Base-by-base conservation (phyloP, 176 grass and related monocot species). In the Alopecurus myosuroides region DNA sequence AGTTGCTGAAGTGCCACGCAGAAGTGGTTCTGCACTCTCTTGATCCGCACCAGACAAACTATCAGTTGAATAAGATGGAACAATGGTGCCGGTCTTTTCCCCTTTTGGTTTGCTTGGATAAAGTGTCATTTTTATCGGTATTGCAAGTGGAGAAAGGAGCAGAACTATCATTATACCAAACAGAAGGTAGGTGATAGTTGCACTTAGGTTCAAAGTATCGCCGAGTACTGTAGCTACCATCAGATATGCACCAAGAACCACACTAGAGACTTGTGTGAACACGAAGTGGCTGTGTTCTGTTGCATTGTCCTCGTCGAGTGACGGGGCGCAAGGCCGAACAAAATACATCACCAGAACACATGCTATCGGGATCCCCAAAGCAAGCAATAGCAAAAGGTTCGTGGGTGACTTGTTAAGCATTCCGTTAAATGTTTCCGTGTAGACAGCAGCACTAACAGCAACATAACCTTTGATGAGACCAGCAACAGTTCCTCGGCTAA, bases 401-500 rank as follows among this genome's bases (percentile, higher is more conserved):
- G 91, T 85, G 2, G 97, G 81, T 68, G 93, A 96, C 82, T 87
- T 84, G 2, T 86, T 88, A 33, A 98, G 97, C 79, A 98, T 74
- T 75, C 97, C 89, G 12, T 92, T 91, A 84, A 89, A 98, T 25
- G 94, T 74, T 92, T 87, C 86, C 23, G 97, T 92, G 85, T 94
- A 98, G 48, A 98, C 97, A 78, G 88, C 85, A 67, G 89, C 89
- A 87, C 97, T 95, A 78, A 98, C 85, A 30, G 89, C 93, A 70
- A 95, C 89, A 89, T 94, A 98, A 57, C 97, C 97, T 81, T 98
- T 98, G 75, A 98, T 87, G 57, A 98, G 88, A 74, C 97, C 93
- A 48, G 97, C 91, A 79, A 98, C 93, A 39, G 91, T 94, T 56
- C 97, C 97, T 66, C 97, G 87, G 30, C 89, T 98, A 30, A 95